Conservation (phyloP, 306 rosid genomes). For the Rosa chinensis region DNA sequence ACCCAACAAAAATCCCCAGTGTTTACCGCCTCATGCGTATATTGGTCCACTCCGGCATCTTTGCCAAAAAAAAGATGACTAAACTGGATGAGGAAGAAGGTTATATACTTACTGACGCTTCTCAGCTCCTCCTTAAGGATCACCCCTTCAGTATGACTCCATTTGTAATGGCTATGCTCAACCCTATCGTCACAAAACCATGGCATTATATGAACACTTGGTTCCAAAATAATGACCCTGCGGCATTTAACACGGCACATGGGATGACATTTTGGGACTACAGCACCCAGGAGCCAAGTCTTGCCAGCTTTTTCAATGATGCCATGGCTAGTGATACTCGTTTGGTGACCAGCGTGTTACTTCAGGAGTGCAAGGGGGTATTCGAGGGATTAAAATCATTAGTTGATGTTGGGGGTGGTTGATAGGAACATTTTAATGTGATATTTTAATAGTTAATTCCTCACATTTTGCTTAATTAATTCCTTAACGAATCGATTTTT, state of each 20-base stretch:
- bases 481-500: no score
- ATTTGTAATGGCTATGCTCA: slow-evolving; percentile 3
- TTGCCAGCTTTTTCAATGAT: slow-evolving; percentile 31
- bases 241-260: slow-evolving; percentile 19
- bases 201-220: slow-evolving; percentile 31
- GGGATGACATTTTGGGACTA: slow-evolving; percentile 45
- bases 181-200: slow-evolving; percentile 28
- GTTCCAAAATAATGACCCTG: slow-evolving; percentile 35
- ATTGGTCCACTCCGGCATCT: slow-evolving; percentile 38
- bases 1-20: slow-evolving; percentile 25
- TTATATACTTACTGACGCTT: slow-evolving; percentile 38
- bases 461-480: no score
- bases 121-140: slow-evolving; percentile 35
- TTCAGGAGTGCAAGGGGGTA: background rate
- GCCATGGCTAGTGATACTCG: slow-evolving; percentile 35
- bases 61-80: slow-evolving; percentile 7
- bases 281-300: slow-evolving; percentile 3
- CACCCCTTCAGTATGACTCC: slow-evolving; percentile 16
- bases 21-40: slow-evolving; percentile 21
- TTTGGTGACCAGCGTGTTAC: background rate
- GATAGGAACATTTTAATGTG: no score
- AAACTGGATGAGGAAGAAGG: background rate
- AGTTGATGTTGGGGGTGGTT: slow-evolving; percentile 23
- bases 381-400: background rate
- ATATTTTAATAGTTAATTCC: no score